Percentiles rank a stretch among this genome's conserved stretches.
phyloP scores from a whole-genome alignment of 2,329 filamentous ascomycete genomes.

The Ophiostoma fasciatum region DNA sequence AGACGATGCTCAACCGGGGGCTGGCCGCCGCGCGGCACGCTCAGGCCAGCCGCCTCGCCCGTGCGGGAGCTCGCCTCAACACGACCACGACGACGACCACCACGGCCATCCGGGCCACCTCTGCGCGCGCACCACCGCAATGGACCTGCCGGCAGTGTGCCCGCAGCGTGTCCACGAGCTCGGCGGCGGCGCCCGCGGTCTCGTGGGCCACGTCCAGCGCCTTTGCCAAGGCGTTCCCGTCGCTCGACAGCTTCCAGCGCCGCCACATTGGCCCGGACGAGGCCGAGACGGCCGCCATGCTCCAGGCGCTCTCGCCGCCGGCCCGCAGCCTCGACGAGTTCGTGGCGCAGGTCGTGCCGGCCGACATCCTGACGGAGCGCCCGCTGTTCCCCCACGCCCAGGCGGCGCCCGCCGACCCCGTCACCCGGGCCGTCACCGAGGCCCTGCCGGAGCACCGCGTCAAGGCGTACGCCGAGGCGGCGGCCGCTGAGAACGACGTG shows the following conservation, averaged over 20 bases:
- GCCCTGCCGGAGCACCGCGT: constrained; percentile 46
- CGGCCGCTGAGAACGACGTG: constrained; percentile 23
- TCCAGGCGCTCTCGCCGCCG: constrained; percentile 62
- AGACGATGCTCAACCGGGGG: constrained; percentile 12
- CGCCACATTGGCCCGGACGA: constrained; percentile 79
- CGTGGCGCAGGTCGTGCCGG: constrained; percentile 67
- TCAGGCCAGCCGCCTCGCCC: constrained; percentile 2
- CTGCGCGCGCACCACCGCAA: background rate
- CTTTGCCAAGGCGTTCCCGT: constrained; percentile 12
- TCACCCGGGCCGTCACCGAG: constrained; percentile 20
- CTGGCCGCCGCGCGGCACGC: constrained; percentile 8
- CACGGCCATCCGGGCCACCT: background rate
- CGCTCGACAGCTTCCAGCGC: constrained; percentile 53
- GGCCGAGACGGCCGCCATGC: constrained; percentile 59
- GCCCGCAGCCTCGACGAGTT: constrained; percentile 65
- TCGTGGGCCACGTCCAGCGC: constrained; percentile 10
- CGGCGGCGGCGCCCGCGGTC: constrained; percentile 2
- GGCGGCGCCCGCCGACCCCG: constrained; percentile 23
- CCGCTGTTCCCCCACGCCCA: constrained; percentile 41
- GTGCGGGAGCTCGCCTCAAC: no score
- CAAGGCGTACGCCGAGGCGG: constrained; percentile 24
- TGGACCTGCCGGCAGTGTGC: constrained; percentile 8
- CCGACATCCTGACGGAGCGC: constrained; percentile 57
- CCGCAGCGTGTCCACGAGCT: constrained; percentile 3
- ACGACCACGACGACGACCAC: no score